These are phyloP conservation scores for Podaxis mareebaensis DNA, from an alignment of 768 basidiomycete species.

Conservation along the genomic window DNA sequence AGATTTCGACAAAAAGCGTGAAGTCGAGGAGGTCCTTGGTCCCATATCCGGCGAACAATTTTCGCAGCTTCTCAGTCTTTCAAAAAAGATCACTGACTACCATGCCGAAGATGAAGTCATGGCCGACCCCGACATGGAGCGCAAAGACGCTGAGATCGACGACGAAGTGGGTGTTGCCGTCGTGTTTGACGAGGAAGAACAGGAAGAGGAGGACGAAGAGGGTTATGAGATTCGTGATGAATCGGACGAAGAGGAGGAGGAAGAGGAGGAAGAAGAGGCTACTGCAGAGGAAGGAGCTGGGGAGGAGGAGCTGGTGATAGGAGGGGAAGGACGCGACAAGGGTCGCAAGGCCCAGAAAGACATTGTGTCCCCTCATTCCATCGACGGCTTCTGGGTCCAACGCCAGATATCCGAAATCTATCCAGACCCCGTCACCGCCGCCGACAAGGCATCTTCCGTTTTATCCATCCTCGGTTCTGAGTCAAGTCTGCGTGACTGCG, in stretches of 20 bases:
- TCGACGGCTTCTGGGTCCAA: slow-evolving; percentile 99
- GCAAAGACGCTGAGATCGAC: slow-evolving; percentile 87
- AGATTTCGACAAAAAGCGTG: slow-evolving; percentile 97
- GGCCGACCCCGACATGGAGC: slow-evolving; percentile 78
- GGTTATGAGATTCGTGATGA: slow-evolving; percentile 86
- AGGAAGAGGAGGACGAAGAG: slow-evolving; percentile 90
- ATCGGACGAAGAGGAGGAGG: slow-evolving; percentile 75
- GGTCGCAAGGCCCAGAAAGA: slow-evolving; percentile 66
- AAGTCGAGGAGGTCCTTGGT: slow-evolving; percentile 79
- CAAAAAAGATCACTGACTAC: slow-evolving; percentile 97
- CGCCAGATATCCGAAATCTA: slow-evolving; percentile 90
- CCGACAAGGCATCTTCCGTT: slow-evolving; percentile 85
- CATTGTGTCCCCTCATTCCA: slow-evolving; percentile 74
- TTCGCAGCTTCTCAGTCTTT: slow-evolving; percentile 76
- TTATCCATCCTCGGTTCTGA: slow-evolving; percentile 41
- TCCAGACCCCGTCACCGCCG: slow-evolving; percentile 91
- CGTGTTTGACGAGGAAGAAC: slow-evolving; percentile 96
- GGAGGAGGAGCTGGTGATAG: slow-evolving; percentile 78
- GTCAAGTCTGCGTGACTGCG: slow-evolving; percentile 20
- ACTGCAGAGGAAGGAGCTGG: slow-evolving; percentile 38
- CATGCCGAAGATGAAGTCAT: slow-evolving; percentile 81
- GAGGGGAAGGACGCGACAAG: slow-evolving; percentile 57
- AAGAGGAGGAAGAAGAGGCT: slow-evolving; percentile 48
- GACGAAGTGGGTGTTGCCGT: slow-evolving; percentile 98
- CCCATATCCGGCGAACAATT: slow-evolving; percentile 72